A percentile compares a stretch with the other conserved stretches of the same genome.
Conservation (phyloP, 495 filamentous ascomycete genomes). For the Penicillium mononematosum region DNA sequence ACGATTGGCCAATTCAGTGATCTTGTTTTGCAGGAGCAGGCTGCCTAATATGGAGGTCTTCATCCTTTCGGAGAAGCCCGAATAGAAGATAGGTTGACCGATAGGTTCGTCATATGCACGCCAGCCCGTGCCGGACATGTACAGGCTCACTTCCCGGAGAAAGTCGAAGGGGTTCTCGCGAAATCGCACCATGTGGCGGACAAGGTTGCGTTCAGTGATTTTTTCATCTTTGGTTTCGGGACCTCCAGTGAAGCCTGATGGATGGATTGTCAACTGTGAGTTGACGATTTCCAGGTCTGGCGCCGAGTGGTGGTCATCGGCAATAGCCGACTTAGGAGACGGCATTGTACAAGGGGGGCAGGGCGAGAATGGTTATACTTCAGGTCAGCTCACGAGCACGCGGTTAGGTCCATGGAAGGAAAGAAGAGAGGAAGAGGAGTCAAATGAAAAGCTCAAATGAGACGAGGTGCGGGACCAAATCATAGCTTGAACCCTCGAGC, state of each 20-base stretch:
- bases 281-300: constrained; percentile 83
- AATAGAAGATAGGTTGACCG: constrained; percentile 90
- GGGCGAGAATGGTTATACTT: constrained; percentile 9
- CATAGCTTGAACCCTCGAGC: constrained; percentile 25
- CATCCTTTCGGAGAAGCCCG: constrained; percentile 89
- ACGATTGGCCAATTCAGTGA: constrained; percentile 71
- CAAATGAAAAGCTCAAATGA: not conserved
- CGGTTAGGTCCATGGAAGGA: not conserved
- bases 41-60: constrained; percentile 71
- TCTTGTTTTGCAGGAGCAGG: constrained; percentile 68
- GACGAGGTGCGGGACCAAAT: constrained; percentile 15
- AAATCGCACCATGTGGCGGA: constrained; percentile 82
- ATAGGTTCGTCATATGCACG: constrained; percentile 86
- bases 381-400: constrained; percentile 9
- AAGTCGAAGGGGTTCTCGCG: constrained; percentile 71
- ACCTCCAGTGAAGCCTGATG: constrained; percentile 61
- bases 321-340: constrained; percentile 33
- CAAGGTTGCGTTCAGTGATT: constrained; percentile 66
- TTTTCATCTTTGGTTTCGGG: constrained; percentile 39
- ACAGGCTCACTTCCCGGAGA: constrained; percentile 84
- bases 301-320: constrained; percentile 49
- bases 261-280: constrained; percentile 75
- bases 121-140: constrained; percentile 91
- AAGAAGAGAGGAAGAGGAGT: not conserved
- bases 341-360: constrained; percentile 30